Conservation (phyloP, 208 protist species). For the Acanthamoeba royreba region DNA sequence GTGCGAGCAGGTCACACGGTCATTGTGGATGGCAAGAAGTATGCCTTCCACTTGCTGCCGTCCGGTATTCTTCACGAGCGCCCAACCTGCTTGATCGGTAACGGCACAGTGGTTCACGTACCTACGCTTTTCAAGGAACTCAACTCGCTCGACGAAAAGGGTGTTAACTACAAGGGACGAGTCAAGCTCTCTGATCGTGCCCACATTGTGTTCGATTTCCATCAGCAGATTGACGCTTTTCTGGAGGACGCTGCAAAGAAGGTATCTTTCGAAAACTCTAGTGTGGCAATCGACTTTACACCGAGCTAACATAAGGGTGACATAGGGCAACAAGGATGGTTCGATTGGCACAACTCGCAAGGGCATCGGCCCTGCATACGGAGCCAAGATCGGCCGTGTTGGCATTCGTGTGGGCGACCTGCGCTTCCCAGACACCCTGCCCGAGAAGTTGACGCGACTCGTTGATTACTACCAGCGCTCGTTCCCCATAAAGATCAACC, state of each 20-base stretch:
- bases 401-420: constrained; percentile 76
- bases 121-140: constrained; percentile 78
- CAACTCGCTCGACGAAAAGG: constrained; percentile 61
- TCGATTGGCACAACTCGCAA: constrained; percentile 68
- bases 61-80: constrained; percentile 68
- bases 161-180: constrained; percentile 62
- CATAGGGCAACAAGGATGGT: not conserved
- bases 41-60: constrained; percentile 75
- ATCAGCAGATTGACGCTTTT: constrained; percentile 69
- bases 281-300: too few relatives aligned
- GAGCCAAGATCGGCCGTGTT: constrained; percentile 51
- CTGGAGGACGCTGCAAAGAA: constrained; percentile 21
- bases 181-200: constrained; percentile 78
- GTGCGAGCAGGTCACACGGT: constrained; percentile 84
- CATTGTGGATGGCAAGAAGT: constrained; percentile 74
- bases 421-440: constrained; percentile 57
- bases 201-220: constrained; percentile 82
- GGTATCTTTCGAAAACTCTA: too few relatives aligned
- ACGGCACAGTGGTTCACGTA: constrained; percentile 79
- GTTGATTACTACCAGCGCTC: constrained; percentile 4
- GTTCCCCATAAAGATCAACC: constrained; percentile 41
- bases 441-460: constrained; percentile 53
- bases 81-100: constrained; percentile 67
- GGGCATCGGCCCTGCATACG: constrained; percentile 75
- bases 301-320: not conserved